Evolutionary conservation across 805 yeast species (phyloP).

Genomic region (Kuraishia piskuri): DNA sequence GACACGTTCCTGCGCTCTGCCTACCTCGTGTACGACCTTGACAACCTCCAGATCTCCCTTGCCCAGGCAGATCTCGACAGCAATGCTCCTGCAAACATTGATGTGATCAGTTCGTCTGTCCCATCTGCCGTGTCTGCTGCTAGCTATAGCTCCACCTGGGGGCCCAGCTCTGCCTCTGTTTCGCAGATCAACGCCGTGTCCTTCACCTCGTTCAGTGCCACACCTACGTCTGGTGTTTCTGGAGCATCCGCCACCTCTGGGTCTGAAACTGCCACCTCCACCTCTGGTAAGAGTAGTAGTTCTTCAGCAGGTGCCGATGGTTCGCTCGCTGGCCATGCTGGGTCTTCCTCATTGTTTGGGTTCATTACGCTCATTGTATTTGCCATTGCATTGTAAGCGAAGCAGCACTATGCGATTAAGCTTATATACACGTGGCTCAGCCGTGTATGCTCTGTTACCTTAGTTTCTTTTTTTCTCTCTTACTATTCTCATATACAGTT

Average conservation of each 20-base stretch:
- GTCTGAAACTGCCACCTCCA: background rate
- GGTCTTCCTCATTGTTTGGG: background rate
- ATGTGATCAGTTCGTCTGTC: conserved; percentile 31
- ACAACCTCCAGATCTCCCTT: conserved; percentile 30
- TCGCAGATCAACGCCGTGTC: background rate
- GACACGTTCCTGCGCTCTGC: conserved; percentile 44
- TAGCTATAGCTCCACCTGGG: conserved; percentile 35
- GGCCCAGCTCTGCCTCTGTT: conserved; percentile 9
- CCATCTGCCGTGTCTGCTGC: conserved; percentile 46
- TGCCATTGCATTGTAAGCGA: too few species aligned
- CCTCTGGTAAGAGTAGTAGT: background rate
- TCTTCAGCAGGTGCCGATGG: background rate
- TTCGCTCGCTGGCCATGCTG: background rate
- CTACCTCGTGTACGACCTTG: conserved; percentile 49
- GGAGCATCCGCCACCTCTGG: background rate
- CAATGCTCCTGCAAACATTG: conserved; percentile 27
- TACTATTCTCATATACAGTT: too few species aligned
- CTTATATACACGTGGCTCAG: too few species aligned
- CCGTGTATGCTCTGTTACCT: too few species aligned
- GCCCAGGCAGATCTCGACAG: conserved; percentile 35
- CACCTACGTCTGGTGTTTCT: background rate
- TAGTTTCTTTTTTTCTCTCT: too few species aligned
- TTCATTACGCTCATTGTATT: background rate
- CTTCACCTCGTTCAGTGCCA: background rate
- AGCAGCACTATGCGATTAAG: too few species aligned